Evolutionary conservation across 108 stramenopile genomes (phyloP).

Genomic region (Aurantiochytrium sp.): DNA sequence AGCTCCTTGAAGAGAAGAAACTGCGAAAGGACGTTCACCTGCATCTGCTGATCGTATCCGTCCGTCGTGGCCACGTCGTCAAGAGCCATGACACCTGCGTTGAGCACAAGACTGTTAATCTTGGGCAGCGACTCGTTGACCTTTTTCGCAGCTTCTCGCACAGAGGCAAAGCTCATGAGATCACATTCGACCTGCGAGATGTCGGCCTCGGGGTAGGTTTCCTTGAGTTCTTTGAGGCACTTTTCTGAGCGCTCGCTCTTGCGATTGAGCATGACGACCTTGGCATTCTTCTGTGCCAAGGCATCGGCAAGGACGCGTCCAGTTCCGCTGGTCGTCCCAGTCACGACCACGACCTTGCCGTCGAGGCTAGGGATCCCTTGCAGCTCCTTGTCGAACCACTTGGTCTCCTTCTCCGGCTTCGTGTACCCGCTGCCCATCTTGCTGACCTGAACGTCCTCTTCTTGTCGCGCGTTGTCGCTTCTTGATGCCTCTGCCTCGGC

Average conservation of each 20-base stretch:
- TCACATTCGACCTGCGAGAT: background rate
- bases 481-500: no score
- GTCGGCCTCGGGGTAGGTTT: background rate
- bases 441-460: no score
- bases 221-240: background rate
- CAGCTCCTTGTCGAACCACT: background rate
- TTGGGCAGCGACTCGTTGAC: background rate
- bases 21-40: slow-evolving; percentile 52
- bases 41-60: slow-evolving; percentile 59
- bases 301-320: background rate
- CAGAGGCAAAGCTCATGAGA: background rate
- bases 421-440: background rate
- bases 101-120: slow-evolving; percentile 7
- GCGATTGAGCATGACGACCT: background rate
- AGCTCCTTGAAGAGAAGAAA: slow-evolving; percentile 55
- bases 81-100: slow-evolving; percentile 59
- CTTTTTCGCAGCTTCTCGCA: background rate
- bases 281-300: background rate
- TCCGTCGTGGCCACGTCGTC: slow-evolving; percentile 46
- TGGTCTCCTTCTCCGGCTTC: background rate
- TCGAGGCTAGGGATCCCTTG: background rate
- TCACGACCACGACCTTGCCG: background rate
- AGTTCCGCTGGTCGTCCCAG: background rate
- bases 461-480: no score
- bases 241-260: background rate